Percentiles rank a stretch among this genome's conserved stretches.
Conservation (phyloP, 2,329 filamentous ascomycete genomes). For the Xylaria sp. region DNA sequence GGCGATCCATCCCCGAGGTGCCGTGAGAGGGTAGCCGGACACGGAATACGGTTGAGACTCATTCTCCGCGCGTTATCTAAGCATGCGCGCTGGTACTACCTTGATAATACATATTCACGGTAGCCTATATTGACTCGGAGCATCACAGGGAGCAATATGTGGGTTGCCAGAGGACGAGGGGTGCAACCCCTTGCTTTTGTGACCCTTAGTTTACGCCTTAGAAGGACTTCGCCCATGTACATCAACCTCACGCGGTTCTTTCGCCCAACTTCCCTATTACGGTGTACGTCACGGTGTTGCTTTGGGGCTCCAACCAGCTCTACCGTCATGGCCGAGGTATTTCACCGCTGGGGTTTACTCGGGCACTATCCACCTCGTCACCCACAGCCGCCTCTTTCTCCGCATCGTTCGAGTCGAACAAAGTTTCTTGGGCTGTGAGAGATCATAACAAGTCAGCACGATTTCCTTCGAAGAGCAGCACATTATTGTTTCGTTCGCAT, state of each 20-base stretch:
- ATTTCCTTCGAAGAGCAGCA: background rate
- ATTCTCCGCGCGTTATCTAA: no score
- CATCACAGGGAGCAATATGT: no score
- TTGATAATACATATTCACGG: no score
- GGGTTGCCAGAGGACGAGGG: no score
- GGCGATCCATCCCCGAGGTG: no score
- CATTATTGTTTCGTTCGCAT: background rate
- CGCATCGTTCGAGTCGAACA: slow-evolving; percentile 34
- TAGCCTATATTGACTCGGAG: no score
- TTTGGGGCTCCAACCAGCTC: background rate
- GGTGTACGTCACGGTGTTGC: slow-evolving; percentile 1
- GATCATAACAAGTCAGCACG: slow-evolving; percentile 1
- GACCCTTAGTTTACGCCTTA: background rate
- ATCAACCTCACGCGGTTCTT: background rate
- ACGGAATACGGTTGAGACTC: no score
- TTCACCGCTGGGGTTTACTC: background rate
- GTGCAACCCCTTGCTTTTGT: background rate
- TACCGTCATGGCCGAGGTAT: background rate
- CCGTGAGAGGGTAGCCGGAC: no score
- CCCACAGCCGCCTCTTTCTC: slow-evolving; percentile 12
- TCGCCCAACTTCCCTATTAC: background rate
- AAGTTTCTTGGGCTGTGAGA: slow-evolving; percentile 61
- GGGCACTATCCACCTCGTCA: background rate
- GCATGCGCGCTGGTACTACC: no score
- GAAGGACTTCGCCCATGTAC: background rate